Evolutionary conservation across 495 filamentous ascomycete species (phyloP).

Genomic region (Neurospora sp.): DNA sequence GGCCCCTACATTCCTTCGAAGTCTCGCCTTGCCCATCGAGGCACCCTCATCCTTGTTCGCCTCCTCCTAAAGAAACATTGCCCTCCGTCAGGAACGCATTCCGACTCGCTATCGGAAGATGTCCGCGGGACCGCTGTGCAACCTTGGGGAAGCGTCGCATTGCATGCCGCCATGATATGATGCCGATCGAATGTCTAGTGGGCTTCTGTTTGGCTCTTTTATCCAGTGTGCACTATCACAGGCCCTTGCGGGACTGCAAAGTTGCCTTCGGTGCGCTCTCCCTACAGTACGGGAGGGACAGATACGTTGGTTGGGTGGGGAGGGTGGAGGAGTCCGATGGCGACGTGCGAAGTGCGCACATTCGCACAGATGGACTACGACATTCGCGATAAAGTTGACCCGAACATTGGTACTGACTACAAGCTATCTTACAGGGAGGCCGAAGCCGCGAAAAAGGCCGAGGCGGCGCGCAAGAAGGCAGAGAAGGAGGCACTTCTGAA

Average conservation of each 20-base stretch:
- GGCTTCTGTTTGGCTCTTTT: not conserved
- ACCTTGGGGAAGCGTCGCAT: not conserved
- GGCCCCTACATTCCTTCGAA: not conserved
- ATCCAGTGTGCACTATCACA: not conserved
- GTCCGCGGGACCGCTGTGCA: not conserved
- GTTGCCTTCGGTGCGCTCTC: not conserved
- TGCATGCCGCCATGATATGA: not conserved
- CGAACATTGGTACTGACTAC: not conserved
- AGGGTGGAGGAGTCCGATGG: not conserved
- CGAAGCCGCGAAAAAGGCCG: conserved; percentile 75
- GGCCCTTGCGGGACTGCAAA: not conserved
- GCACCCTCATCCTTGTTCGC: not conserved
- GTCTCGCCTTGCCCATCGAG: not conserved
- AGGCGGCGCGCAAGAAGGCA: conserved; percentile 77
- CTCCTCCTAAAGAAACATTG: not conserved
- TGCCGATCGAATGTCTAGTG: not conserved
- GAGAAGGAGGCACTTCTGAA: conserved; percentile 74
- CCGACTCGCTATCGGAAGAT: not conserved
- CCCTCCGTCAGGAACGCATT: not conserved
- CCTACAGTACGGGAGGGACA: not conserved
- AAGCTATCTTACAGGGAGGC: conserved; percentile 50
- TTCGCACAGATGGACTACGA: not conserved
- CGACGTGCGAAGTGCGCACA: not conserved
- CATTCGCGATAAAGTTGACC: conserved; percentile 1
- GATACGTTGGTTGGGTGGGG: not conserved